Evolutionary conservation across 495 filamentous ascomycete species (phyloP), one percentile per base, ranked within the genome.

Genomic region (Neurospora sp.): DNA sequence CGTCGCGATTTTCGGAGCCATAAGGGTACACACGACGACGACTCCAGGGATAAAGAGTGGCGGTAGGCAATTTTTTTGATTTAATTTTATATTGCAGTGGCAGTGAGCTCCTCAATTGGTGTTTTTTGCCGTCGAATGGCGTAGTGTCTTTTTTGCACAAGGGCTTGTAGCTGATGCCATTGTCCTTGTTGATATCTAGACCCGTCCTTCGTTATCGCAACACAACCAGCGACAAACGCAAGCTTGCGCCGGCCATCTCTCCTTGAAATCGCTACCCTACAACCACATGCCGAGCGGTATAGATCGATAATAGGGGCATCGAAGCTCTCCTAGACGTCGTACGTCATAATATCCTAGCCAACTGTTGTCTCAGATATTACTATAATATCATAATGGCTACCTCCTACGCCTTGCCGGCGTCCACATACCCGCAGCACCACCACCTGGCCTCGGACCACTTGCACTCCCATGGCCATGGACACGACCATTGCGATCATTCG

Each of bases 381-480:
- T 62, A 62, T 16, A 62, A 66, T 10, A 23, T 38, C 70, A 77
- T 54, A 35, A 87, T 87, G 85, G 82, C 83, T 40, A 83, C 87
- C 14, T 83, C 86, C 2, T 88, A 87, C 75, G 84, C 83, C 54
- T 80, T 87, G 39, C 86, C 86, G 39, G 81, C 83, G 46, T 80
- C 86, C 42, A 80, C 85, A 31, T 77, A 88, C 69, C 79, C 84
- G 18, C 81, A 86, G 59, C 83, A 85, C 78, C 77, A 81, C 39
- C 81, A 82, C 46, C 81, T 81, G 75, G 78, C 77, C 8, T 76
- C 81, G 44, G 78, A 77, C 27, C 76, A 73, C 39, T 75, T 35
- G 16, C 74, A 76, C 48, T 75, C 80, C 6, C 74, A 79, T 73
- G 77, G 80, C 8, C 82, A 66, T 37, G 54, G 54, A 66, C 54